Evolutionary conservation across 2,329 filamentous ascomycete species (phyloP).

Genomic region (Alternaria arbusti): DNA sequence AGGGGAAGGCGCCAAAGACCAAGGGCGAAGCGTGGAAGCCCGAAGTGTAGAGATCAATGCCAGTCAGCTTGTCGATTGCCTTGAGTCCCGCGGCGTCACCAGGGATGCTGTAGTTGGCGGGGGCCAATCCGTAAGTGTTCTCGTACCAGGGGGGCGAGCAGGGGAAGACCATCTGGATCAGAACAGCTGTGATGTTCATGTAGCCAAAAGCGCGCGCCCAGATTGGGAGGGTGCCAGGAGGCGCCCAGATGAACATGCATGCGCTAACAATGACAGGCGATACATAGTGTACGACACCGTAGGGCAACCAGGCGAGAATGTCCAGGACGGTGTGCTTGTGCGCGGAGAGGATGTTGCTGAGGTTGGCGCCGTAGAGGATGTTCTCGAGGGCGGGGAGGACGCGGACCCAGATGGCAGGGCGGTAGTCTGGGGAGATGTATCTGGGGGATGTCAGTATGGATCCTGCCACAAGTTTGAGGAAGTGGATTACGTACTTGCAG

Average conservation of each 20-base stretch:
- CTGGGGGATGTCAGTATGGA: constrained; percentile 55
- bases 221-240: constrained; percentile 82
- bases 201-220: constrained; percentile 90
- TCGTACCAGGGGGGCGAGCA: constrained; percentile 98
- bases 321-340: constrained; percentile 85
- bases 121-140: constrained; percentile 86
- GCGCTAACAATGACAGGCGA: constrained; percentile 79
- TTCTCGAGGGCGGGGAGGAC: constrained; percentile 94
- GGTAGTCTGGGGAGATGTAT: constrained; percentile 87
- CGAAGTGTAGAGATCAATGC: constrained; percentile 90
- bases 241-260: constrained; percentile 85
- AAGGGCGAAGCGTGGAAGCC: constrained; percentile 89
- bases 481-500: constrained; percentile 73
- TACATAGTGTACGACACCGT: constrained; percentile 89
- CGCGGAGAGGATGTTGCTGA: constrained; percentile 93
- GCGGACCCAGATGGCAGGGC: constrained; percentile 93
- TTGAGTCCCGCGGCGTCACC: constrained; percentile 89
- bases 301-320: constrained; percentile 89
- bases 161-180: constrained; percentile 87
- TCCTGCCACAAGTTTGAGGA: neutral
- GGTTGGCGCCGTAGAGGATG: constrained; percentile 92
- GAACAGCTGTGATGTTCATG: constrained; percentile 86
- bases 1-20: constrained; percentile 94
- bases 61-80: constrained; percentile 87
- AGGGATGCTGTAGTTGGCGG: constrained; percentile 88